A percentile compares a stretch with the other conserved stretches of the same genome.
Evolutionary conservation across 495 filamentous ascomycete species (phyloP).

Genomic region (Penicillium desertorum): DNA sequence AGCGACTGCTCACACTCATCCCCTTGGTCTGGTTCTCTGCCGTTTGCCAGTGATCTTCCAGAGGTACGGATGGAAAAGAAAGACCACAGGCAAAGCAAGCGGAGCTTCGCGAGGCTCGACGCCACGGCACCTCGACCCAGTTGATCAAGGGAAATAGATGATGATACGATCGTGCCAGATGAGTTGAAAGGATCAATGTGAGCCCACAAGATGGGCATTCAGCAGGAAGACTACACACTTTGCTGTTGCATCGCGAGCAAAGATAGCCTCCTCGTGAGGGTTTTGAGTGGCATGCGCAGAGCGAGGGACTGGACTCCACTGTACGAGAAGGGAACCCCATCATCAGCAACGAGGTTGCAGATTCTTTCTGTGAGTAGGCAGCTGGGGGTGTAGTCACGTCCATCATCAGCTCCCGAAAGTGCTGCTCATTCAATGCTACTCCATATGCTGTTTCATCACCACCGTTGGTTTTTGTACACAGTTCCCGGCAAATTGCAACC

Average conservation of each 20-base stretch:
- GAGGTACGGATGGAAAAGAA: slow-evolving; percentile 51
- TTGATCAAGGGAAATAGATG: slow-evolving; percentile 90
- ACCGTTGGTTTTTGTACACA: slow-evolving; percentile 81
- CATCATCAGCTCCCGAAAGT: slow-evolving; percentile 87
- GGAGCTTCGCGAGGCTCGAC: slow-evolving; percentile 52
- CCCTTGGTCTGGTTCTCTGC: slow-evolving; percentile 50
- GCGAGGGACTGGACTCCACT: slow-evolving; percentile 67
- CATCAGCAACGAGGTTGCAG: slow-evolving; percentile 78
- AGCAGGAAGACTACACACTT: slow-evolving; percentile 88
- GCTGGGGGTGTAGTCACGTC: slow-evolving; percentile 85
- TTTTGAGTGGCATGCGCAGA: slow-evolving; percentile 89
- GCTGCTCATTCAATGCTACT: slow-evolving; percentile 82
- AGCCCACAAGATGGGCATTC: slow-evolving; percentile 89
- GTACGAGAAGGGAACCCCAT: slow-evolving; percentile 98
- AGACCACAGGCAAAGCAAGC: slow-evolving; percentile 53
- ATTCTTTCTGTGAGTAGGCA: slow-evolving; percentile 65
- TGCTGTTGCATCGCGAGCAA: slow-evolving; percentile 83
- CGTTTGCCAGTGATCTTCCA: slow-evolving; percentile 37
- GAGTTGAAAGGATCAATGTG: slow-evolving; percentile 94
- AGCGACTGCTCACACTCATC: slow-evolving; percentile 82
- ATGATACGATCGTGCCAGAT: slow-evolving; percentile 91
- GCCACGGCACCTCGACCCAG: slow-evolving; percentile 89
- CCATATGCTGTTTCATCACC: slow-evolving; percentile 74
- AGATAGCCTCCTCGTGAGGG: slow-evolving; percentile 85
- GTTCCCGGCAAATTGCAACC: slow-evolving; percentile 85